Conservation (phyloP, 2,329 filamentous ascomycete genomes). For the Cytospora piceae region DNA sequence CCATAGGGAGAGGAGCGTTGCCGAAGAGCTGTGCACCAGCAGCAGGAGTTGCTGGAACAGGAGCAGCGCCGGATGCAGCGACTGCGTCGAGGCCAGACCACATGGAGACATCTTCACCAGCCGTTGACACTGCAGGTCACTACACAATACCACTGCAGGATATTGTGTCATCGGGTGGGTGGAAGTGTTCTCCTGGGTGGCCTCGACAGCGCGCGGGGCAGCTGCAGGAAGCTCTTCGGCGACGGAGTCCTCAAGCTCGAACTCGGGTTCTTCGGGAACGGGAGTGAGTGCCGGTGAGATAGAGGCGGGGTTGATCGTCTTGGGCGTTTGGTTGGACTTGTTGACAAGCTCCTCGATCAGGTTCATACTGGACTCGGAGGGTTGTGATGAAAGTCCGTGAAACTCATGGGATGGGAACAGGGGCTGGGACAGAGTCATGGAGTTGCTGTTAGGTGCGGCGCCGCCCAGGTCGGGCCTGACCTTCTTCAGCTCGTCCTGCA, state of each 20-base stretch:
- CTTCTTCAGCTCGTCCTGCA: slow-evolving; percentile 55
- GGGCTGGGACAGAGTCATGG: slow-evolving; percentile 61
- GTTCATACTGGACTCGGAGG: slow-evolving; percentile 27
- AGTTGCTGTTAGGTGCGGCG: slow-evolving; percentile 44
- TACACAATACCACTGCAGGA: slow-evolving; percentile 99
- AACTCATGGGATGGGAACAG: slow-evolving; percentile 57
- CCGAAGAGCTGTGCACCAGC: slow-evolving; percentile 62
- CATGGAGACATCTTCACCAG: slow-evolving; percentile 67
- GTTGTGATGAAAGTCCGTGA: slow-evolving; percentile 37
- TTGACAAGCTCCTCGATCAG: slow-evolving; percentile 50
- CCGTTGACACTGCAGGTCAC: slow-evolving; percentile 96
- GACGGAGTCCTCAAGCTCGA: slow-evolving; percentile 33
- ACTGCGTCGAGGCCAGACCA: slow-evolving; percentile 49
- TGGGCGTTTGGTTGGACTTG: slow-evolving; percentile 40
- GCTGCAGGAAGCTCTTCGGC: slow-evolving; percentile 35
- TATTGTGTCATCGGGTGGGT: slow-evolving; percentile 98
- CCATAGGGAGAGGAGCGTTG: slow-evolving; percentile 70
- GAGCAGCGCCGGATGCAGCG: slow-evolving; percentile 45
- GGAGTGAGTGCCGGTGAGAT: slow-evolving; percentile 62
- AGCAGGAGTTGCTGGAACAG: slow-evolving; percentile 61
- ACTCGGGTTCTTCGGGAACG: slow-evolving; percentile 48
- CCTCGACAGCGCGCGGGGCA: slow-evolving; percentile 34
- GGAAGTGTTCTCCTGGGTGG: slow-evolving; percentile 41
- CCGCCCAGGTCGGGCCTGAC: slow-evolving; percentile 51
- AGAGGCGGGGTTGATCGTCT: slow-evolving; percentile 64